Evolutionary conservation across 2,329 filamentous ascomycete species (phyloP), one percentile per base, ranked within the genome.

Genomic region (Thielaviopsis punctulata): DNA sequence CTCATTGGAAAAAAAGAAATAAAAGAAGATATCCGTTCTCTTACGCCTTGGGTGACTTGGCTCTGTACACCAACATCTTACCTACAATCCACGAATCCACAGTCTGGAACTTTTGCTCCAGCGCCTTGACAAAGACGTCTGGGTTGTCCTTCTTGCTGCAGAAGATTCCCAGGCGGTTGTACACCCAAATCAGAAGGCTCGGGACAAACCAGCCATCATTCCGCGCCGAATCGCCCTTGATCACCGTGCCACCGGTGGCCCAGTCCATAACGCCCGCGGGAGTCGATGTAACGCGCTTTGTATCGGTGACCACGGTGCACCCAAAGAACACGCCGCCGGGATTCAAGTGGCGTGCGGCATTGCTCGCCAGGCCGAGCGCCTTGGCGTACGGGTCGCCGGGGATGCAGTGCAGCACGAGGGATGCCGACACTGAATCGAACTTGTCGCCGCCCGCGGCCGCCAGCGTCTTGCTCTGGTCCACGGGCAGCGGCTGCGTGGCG

Each of bases 41-140:
- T 21, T 22, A 30, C 41, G 33, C n/a, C 15, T 27, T 21, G 47
- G 21, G 49, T 47, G 60, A 36, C 13, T 15, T 36, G 58, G 45
- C 51, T 36, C 48, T 49, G 53, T 68, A 71, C n/a, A 71, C 51
- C 58, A 71, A 49, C 24, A 60, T 57, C 53, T 62, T 62, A 0
- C 69, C 69, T 12, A 68, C 61, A 15, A 69, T 52, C 58, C 62
- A 62, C 0, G 62, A 63, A 53, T 69, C 64, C 1, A 70, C 67
- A 24, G 64, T 60, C 18, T 62, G 62, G 51, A 70, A 71, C 41
- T 62, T 60, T 39, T 59, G 56, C 51, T 60, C 55, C 24, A 71
- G 57, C 10, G 59, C 65, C 15, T 57, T 54, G 46, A 64, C 62
- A 24, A 69, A 59, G 3, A 59, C 62, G 49, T 63, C 63, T 27